phyloP scores from a whole-genome alignment of 2,329 filamentous ascomycete species.

The Paracorniculantispora psalliotae region DNA sequence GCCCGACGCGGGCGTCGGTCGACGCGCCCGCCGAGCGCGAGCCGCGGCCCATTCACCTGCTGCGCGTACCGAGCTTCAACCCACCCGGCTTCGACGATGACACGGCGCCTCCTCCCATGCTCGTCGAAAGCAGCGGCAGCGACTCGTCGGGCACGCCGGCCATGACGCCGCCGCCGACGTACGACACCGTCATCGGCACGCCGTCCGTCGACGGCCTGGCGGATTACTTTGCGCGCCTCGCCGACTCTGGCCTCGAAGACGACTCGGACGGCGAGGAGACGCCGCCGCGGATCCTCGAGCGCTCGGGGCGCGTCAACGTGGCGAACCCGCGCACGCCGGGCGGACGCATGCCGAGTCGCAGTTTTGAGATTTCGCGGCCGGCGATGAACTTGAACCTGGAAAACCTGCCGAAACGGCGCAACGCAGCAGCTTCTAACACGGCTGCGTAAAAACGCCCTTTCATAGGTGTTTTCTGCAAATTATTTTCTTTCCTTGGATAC shows the following conservation, averaged over 20 bases:
- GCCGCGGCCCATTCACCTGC: conserved; percentile 73
- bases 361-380: conserved; percentile 47
- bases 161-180: conserved; percentile 78
- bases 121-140: conserved; percentile 20
- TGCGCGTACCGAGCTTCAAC: conserved; percentile 80
- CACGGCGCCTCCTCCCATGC: conserved; percentile 32
- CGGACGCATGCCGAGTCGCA: conserved; percentile 49
- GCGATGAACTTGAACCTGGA: conserved; percentile 13
- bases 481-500: neutral
- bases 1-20: conserved; percentile 9
- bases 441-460: neutral
- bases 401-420: neutral
- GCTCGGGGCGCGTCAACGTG: conserved; percentile 53
- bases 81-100: conserved; percentile 85
- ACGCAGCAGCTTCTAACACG: neutral
- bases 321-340: conserved; percentile 53
- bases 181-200: conserved; percentile 71
- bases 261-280: conserved; percentile 40
- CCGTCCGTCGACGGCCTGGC: conserved; percentile 65
- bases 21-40: conserved; percentile 22
- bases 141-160: conserved; percentile 29
- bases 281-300: conserved; percentile 42
- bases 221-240: conserved; percentile 81
- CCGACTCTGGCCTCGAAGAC: conserved; percentile 57
- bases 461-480: neutral